Conservation (phyloP, 805 yeast species). For the Ogataea degrootiae region DNA sequence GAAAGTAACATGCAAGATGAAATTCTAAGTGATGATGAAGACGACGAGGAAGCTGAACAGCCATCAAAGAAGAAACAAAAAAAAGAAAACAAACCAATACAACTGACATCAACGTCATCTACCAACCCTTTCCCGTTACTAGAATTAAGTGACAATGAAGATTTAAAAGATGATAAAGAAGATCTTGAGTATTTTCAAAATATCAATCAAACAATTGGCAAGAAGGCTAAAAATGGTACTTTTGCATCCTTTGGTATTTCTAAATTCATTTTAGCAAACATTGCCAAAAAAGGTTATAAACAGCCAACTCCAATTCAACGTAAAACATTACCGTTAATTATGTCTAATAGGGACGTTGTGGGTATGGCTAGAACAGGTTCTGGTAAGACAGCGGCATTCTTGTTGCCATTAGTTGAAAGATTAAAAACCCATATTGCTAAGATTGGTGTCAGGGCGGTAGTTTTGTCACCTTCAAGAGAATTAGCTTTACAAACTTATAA, state of each 20-base stretch:
- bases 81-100: slow-evolving; percentile 15
- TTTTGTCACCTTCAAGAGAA: slow-evolving; percentile 93
- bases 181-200: slow-evolving; percentile 32
- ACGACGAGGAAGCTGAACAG: slow-evolving; percentile 32
- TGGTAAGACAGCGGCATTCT: slow-evolving; percentile 97
- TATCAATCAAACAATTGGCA: slow-evolving; percentile 31
- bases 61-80: slow-evolving; percentile 30
- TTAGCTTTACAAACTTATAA: slow-evolving; percentile 88
- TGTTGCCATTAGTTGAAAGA: slow-evolving; percentile 83
- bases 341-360: slow-evolving; percentile 88
- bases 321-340: slow-evolving; percentile 85
- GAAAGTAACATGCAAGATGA: slow-evolving; percentile 44
- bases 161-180: slow-evolving; percentile 33
- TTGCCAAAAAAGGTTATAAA: slow-evolving; percentile 78
- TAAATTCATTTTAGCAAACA: slow-evolving; percentile 61
- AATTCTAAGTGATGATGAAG: slow-evolving; percentile 47
- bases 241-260: slow-evolving; percentile 90
- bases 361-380: slow-evolving; percentile 99
- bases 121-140: slow-evolving; percentile 32
- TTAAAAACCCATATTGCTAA: slow-evolving; percentile 79
- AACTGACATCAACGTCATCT: slow-evolving; percentile 10
- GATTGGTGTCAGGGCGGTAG: slow-evolving; percentile 84
- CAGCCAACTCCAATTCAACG: slow-evolving; percentile 98
- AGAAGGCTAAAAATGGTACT: slow-evolving; percentile 70
- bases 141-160: slow-evolving; percentile 42